These are phyloP conservation scores for Miamiensis avidus DNA, from an alignment of 169 alveolate species.

Conservation along the genomic window DNA sequence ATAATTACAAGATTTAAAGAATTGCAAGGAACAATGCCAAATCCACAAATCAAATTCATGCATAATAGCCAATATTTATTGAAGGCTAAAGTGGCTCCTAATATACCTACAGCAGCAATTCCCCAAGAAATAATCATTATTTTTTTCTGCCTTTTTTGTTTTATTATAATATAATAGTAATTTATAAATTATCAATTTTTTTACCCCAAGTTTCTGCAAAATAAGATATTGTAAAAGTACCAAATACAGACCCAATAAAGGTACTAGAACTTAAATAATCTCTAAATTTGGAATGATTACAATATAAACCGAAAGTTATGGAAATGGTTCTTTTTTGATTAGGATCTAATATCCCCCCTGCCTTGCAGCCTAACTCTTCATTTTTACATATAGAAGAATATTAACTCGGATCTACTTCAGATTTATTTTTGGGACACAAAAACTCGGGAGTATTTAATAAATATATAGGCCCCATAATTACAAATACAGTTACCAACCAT, in stretches of 20 bases:
- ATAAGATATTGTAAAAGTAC: neutral
- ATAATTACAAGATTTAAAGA: slow-evolving; percentile 8
- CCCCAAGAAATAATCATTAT: neutral
- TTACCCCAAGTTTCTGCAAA: neutral
- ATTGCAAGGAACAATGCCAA: slow-evolving; percentile 19
- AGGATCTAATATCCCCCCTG: neutral
- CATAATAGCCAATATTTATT: no score
- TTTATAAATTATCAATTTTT: no score
- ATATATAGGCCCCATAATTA: no score
- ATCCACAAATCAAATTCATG: no score
- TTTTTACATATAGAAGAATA: no score
- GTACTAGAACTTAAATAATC: neutral
- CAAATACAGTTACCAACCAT: no score
- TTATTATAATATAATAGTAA: no score
- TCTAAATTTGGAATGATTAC: neutral
- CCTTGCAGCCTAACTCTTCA: no score
- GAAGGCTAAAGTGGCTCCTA: neutral
- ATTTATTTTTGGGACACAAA: no score
- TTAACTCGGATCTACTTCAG: no score
- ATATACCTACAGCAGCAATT: neutral
- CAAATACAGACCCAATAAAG: neutral
- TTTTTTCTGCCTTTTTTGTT: neutral
- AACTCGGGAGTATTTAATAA: no score
- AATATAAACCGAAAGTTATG: neutral
- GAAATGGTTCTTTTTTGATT: neutral